phyloP scores from a whole-genome alignment of 768 basidiomycete genomes.

The Flagelloscypha sp. region DNA sequence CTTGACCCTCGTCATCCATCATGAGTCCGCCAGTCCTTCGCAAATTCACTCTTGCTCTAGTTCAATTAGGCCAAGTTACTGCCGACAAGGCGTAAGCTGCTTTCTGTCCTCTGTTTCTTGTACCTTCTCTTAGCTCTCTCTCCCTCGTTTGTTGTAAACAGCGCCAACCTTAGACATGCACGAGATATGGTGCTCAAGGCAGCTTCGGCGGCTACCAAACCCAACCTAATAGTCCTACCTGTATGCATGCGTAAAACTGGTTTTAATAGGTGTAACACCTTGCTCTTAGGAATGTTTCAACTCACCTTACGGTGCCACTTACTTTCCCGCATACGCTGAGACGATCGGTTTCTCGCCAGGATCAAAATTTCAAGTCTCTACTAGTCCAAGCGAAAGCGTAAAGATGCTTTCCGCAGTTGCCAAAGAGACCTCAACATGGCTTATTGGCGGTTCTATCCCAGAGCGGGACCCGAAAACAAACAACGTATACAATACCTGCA shows the following conservation, averaged over 20 bases:
- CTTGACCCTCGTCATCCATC: too few relatives aligned
- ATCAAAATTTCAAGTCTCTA: conserved; percentile 45
- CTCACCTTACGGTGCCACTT: conserved; percentile 70
- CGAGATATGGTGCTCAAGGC: conserved; percentile 72
- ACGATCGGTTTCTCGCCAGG: conserved; percentile 56
- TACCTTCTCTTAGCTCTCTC: background rate
- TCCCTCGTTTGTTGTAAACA: too few relatives aligned
- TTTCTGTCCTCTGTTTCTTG: background rate
- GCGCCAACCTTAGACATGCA: conserved; percentile 80
- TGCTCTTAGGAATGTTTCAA: conserved; percentile 74
- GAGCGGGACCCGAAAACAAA: conserved; percentile 58
- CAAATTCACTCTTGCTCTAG: conserved; percentile 81
- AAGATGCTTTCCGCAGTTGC: conserved; percentile 76
- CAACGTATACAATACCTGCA: conserved; percentile 88
- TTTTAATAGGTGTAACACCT: conserved; percentile 1
- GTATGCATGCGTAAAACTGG: conserved; percentile 31
- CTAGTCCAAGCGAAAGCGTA: conserved; percentile 65
- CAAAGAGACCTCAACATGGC: conserved; percentile 70
- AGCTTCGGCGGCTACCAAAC: conserved; percentile 49
- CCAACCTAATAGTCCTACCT: conserved; percentile 78
- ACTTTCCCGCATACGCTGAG: conserved; percentile 83
- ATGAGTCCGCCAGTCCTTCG: too few relatives aligned
- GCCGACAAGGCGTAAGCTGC: conserved; percentile 59
- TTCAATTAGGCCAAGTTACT: conserved; percentile 78
- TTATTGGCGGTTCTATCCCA: conserved; percentile 98